Base-by-base conservation (phyloP, 495 filamentous ascomycete genomes). In the Tuber umbilicatum region DNA sequence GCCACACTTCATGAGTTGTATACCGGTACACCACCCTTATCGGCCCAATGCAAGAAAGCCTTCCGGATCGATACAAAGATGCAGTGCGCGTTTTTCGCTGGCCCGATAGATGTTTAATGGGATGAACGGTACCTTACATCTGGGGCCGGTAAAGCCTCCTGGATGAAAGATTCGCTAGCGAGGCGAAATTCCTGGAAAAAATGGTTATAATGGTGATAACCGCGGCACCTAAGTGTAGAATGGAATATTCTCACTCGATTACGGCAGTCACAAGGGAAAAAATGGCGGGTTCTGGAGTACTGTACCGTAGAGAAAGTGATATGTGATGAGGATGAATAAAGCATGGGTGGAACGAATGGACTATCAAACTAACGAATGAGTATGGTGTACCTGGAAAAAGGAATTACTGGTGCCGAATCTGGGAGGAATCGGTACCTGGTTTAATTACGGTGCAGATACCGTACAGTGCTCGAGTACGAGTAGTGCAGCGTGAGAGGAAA, bases 21-120 rank as follows among this genome's bases (percentile, higher is more conserved):
- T 64, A 64, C 39, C 39, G 39, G 39, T 40, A 7, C 31, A 35
- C n/a, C 55, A 35, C 55, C 17, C 55, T 64, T 64, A 64, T 64
- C 55, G 55, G 31, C 27, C 55, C 55, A 64, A 64, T 64, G 35
- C 27, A 64, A 64, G 50, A 17, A 64, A 64, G 0, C 14, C 27
- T 35, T 19, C 55, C 10, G 55, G 6, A 64, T 31, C 55, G 27
- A 64, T 64, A 35, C 55, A 64, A 64, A 64, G 14, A 64, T 64
- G 55, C 27, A 64, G 55, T 64, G 55, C 55, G 55, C 27, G 55
- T 64, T 64, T 64, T 64, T 64, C 55, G 55, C 55, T 64, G 27
- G 27, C 55, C 55, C 35, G 55, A 35, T 35, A 64, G 55, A 64
- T 17, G 27, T 19, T 27, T 64, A 35, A 64, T 35, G 55, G 55